A percentile compares a stretch with the other conserved stretches of the same genome.
phyloP scores from a whole-genome alignment of 495 filamentous ascomycete genomes.

The Penicillium diatomitis region DNA sequence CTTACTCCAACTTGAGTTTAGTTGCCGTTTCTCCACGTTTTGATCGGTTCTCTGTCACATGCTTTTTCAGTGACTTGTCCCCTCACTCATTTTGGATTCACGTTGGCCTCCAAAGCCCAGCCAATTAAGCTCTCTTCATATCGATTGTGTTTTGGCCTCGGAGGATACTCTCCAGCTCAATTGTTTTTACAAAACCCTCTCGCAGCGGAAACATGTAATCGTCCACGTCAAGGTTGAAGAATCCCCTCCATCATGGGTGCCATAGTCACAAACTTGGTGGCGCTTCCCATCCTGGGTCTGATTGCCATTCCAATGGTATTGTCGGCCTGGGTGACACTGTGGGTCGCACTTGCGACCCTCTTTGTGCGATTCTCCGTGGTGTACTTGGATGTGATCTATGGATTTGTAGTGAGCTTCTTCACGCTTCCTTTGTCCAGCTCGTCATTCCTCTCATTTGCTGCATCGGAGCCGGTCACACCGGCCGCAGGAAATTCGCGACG shows the following conservation, averaged over 20 bases:
- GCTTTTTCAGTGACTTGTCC: no score
- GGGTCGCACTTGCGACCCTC: constrained; percentile 55
- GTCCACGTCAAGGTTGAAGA: no score
- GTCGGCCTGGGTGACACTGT: constrained; percentile 60
- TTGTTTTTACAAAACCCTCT: no score
- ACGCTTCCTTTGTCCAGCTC: constrained; percentile 26
- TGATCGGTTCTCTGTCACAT: no score
- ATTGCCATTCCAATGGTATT: constrained; percentile 60
- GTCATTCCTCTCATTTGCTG: constrained; percentile 25
- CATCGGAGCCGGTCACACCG: constrained; percentile 24
- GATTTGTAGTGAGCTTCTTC: constrained; percentile 50
- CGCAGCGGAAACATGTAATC: no score
- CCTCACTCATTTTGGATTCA: no score
- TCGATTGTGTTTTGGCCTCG: no score
- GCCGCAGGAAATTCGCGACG: constrained; percentile 19
- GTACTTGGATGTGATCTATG: constrained; percentile 59
- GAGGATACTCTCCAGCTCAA: no score
- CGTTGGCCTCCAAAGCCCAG: no score
- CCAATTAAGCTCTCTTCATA: no score
- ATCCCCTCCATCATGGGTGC: constrained; percentile 2
- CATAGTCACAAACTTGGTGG: constrained; percentile 44
- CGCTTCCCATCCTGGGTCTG: constrained; percentile 54
- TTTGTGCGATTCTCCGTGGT: constrained; percentile 55
- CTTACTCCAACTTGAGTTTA: no score
- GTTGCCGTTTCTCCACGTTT: no score